These are phyloP conservation scores for Zygoascus sp. DNA, from an alignment of 1,139 yeast genomes.

Conservation along the genomic window DNA sequence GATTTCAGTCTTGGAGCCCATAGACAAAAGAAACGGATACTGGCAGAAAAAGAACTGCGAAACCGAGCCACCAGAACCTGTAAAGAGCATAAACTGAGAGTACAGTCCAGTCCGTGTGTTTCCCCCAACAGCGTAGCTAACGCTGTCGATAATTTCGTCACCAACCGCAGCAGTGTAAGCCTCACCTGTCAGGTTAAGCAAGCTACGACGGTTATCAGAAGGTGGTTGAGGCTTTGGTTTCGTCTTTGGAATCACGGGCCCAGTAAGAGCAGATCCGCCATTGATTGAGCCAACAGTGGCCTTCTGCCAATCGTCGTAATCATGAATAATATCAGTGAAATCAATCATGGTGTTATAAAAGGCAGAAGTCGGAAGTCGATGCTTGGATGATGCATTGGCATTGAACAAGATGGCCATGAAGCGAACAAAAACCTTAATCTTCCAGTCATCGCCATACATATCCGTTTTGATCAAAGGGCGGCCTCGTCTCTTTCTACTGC, in stretches of 20 bases:
- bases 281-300: conserved; percentile 1
- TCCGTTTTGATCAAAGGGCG: conserved; percentile 39
- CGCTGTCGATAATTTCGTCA: conserved; percentile 6
- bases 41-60: conserved; percentile 52
- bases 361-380: conserved; percentile 44
- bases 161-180: conserved; percentile 11
- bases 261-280: background rate
- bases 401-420: conserved; percentile 51
- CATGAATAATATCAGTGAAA: conserved; percentile 67
- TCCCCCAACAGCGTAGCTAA: conserved; percentile 6
- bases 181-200: conserved; percentile 1
- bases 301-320: conserved; percentile 78
- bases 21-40: conserved; percentile 73
- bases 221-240: background rate
- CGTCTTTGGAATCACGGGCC: background rate
- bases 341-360: conserved; percentile 85
- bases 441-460: conserved; percentile 81
- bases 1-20: conserved; percentile 77
- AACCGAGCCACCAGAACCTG: conserved; percentile 13
- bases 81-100: conserved; percentile 5
- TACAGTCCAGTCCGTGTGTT: background rate
- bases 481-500: conserved; percentile 18
- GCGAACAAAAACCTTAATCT: conserved; percentile 59
- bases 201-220: background rate
- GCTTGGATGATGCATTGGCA: conserved; percentile 45